Evolutionary conservation across 805 yeast species (phyloP), one percentile per base, ranked within the genome.

Genomic region (Candida ipomoeae): DNA sequence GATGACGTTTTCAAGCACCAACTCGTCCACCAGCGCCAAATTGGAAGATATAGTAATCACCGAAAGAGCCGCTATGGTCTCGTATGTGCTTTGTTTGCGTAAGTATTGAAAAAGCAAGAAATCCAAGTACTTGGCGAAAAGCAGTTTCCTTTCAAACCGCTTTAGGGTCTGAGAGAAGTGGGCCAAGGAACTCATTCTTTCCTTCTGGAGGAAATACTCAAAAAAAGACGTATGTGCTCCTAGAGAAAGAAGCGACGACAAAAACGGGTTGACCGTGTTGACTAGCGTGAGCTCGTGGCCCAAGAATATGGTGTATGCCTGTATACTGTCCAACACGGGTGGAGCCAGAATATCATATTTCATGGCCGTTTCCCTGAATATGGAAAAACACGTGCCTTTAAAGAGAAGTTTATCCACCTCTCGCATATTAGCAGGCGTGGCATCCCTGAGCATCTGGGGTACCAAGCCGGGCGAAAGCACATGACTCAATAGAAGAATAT

Each of bases 401-500:
- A 66, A 73, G 8, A 73, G n/a, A 5, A 73, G 55, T 45, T 67
- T 68, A 44, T 71, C 75, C n/a, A 69, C 51, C 49, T 73, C 77
- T 40, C 62, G 63, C 7, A 52, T 33, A 32, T 62, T 63, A 6
- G 60, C 26, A 2, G 49, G 44, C 4, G 43, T 35, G 1, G 48
- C 13, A 20, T 49, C 15, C 2, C 10, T 15, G 8, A 56, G 42
- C 44, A 62, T 40, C 20, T 32, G 43, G 2, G 23, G 10, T 11
- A 57, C 58, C 31, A 64, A 53, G 7, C 55, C 57, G 10, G 55
- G 48, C 10, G 46, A 36, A 23, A 64, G 57, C n/a, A 62, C 57
- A 13, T 42, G 38, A 18, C 37, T 51, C 3, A 61, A 53, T 7
- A 62, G 56, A 15, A 39, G 48, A 8, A 46, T 31, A 39, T 58